Evolutionary conservation across 495 filamentous ascomycete genomes (phyloP), one percentile per base, ranked within the genome.

Genomic region (Acidomyces sp.): DNA sequence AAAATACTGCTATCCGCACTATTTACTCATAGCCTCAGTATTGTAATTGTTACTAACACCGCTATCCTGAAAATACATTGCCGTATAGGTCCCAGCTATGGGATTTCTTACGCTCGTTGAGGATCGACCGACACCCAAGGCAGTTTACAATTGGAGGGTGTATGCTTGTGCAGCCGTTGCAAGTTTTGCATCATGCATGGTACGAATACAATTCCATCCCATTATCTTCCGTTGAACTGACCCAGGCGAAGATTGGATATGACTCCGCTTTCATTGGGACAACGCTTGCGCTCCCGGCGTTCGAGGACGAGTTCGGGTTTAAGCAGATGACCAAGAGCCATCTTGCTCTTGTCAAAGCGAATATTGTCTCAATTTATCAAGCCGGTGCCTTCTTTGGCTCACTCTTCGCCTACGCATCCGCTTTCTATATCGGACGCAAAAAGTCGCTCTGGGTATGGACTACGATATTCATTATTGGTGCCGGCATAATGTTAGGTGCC

Each of bases 111-210:
- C 62, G 16, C 58, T 78, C 33, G 68, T 72, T 37, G 75, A 82
- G 57, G 77, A 82, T 53, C 57, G 73, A 55, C 73, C 75, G 21
- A 78, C 77, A 51, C 75, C 75, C 1, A 59, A 44, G 40, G 62
- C 65, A 30, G 79, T 84, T 49, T 84, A 82, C 69, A 84, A 84
- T 62, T 84, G 78, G 78, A 64, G 76, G 26, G 69, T 84, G 32
- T 84, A 79, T 48, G 55, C 62, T 16, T 72, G 67, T 32, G 75
- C 77, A 4, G 59, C 64, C 20, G 63, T 80, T 26, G 77, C 77
- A 21, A 76, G 74, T 26, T 80, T 77, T 46, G 77, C 75, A 46
- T 72, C 78, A 46, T 77, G 75, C 45, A 80, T 74, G 71, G 43
- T 44, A 31, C 4, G 41, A 21, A 3, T n/a, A n/a, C n/a, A n/a